Conservation (phyloP, 805 yeast genomes). For the Metschnikowia gruessii region DNA sequence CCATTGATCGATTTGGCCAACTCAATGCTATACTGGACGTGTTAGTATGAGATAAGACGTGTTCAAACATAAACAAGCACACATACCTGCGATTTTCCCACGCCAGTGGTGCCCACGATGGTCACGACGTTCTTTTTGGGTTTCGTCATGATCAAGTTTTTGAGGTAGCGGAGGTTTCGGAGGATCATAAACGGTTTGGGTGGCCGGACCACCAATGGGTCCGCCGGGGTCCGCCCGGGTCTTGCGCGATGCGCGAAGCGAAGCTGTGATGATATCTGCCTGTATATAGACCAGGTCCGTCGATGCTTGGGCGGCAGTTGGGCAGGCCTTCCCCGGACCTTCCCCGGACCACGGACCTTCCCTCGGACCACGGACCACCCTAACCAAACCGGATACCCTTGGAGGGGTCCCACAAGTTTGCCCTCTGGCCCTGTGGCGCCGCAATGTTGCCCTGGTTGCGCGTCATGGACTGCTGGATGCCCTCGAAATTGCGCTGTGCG, state of each 20-base stretch:
- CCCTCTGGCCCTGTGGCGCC: constrained; percentile 14
- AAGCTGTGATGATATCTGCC: too few species aligned
- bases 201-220: too few species aligned
- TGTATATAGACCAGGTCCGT: too few species aligned
- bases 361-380: too few species aligned
- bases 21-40: constrained; percentile 59
- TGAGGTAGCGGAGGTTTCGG: constrained; percentile 20
- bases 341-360: too few species aligned
- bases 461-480: constrained; percentile 16
- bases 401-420: constrained; percentile 8
- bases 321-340: too few species aligned
- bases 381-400: constrained; percentile 10
- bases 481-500: constrained; percentile 15
- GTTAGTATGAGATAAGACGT: constrained; percentile 2
- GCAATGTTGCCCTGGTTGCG: constrained; percentile 8
- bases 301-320: too few species aligned
- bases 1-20: constrained; percentile 76
- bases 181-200: constrained; percentile 12
- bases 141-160: constrained; percentile 29
- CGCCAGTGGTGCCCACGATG: constrained; percentile 92
- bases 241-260: neutral
- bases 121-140: constrained; percentile 49
- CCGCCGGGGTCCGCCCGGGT: too few species aligned
- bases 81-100: constrained; percentile 81
- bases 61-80: neutral